Percentiles rank a stretch among this genome's conserved stretches.
Conservation (phyloP, 768 basidiomycete genomes). For the Phylloporus sp. region DNA sequence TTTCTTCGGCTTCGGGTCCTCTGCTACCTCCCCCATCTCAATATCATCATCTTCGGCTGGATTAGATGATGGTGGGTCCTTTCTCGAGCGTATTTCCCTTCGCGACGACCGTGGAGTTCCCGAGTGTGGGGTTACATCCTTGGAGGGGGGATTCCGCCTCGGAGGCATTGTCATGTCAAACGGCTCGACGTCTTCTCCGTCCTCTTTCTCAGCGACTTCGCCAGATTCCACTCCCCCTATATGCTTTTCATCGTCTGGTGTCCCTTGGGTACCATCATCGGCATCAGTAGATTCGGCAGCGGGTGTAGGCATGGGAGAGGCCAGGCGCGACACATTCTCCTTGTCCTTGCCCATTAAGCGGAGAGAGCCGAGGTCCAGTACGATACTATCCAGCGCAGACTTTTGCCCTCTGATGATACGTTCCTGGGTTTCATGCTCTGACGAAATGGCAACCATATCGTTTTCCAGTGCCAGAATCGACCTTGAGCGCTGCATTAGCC, state of each 20-base stretch:
- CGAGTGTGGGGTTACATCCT: slow-evolving; percentile 32
- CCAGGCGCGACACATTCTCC: slow-evolving; percentile 42
- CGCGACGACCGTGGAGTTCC: slow-evolving; percentile 27
- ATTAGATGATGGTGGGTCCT: slow-evolving; percentile 17
- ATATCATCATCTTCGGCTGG: slow-evolving; percentile 59
- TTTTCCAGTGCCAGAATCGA: slow-evolving; percentile 67
- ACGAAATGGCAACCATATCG: slow-evolving; percentile 70
- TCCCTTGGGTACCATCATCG: slow-evolving; percentile 24
- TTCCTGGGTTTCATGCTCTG: slow-evolving; percentile 72
- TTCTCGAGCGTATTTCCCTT: slow-evolving; percentile 23
- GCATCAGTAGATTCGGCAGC: slow-evolving; percentile 36
- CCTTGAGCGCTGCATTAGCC: slow-evolving; percentile 35
- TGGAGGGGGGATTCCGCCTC: slow-evolving; percentile 31
- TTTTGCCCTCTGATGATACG: slow-evolving; percentile 67
- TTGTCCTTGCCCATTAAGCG: slow-evolving; percentile 68
- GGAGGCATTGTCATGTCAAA: slow-evolving; percentile 26
- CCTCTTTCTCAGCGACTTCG: slow-evolving; percentile 38
- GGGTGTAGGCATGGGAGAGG: slow-evolving; percentile 47
- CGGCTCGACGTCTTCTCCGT: slow-evolving; percentile 35
- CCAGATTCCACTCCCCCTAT: slow-evolving; percentile 42
- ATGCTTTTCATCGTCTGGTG: slow-evolving; percentile 32
- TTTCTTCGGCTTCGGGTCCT: slow-evolving; percentile 56
- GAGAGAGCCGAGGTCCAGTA: slow-evolving; percentile 56
- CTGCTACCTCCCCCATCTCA: slow-evolving; percentile 90
- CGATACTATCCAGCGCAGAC: slow-evolving; percentile 59